Base-by-base conservation (phyloP, 1,284 basidiomycete species). In the Ustilago loliicola region DNA sequence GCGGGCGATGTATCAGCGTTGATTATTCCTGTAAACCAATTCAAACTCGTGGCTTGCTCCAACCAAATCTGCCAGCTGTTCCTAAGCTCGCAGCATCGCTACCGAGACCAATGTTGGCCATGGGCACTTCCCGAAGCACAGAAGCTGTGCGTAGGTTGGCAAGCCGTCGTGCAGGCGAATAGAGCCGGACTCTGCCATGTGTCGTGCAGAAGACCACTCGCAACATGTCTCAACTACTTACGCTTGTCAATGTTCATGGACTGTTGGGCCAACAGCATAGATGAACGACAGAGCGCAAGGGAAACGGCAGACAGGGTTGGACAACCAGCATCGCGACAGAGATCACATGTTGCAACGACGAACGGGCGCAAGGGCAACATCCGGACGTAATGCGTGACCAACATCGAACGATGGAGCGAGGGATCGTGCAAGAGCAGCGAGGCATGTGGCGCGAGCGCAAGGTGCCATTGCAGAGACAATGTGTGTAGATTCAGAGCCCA, bases 201-300 rank as follows among this genome's bases (percentile, higher is more conserved):
- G 7, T n/a, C 11, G 42, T 11, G 42, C n/a, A 45, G 4, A 45
- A 7, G 3, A 25, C 30, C 29, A 36, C 13, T n/a, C 21, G n/a
- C 42, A 21, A 7, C 19, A 45, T 45, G 19, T 38, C 15, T 50
- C 11, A 36, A 19, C 23, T 21, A 81, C 80, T 66, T 58, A 81
- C 80, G 80, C 74, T 82, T 82, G 79, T 82, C 80, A 51, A 82
- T 72, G 72, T 82, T 82, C 63, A 79, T 75, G 40, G 79, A 72
- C 80, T 81, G 75, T 79, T 61, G 64, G 19, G 17, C 17, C 2
- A 29, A 58, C 71, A 65, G 66, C 51, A 23, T 4, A 36, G 21
- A 36, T 27, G 57, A 73, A 48, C n/a, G 71, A 65, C 53, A 2
- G 29, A 38, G 27, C 60, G 66, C 34, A 38, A 42, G 51, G 36